Evolutionary conservation across 768 basidiomycete species (phyloP), one percentile per base, ranked within the genome.

Genomic region (Pleurotus tuber-regium): DNA sequence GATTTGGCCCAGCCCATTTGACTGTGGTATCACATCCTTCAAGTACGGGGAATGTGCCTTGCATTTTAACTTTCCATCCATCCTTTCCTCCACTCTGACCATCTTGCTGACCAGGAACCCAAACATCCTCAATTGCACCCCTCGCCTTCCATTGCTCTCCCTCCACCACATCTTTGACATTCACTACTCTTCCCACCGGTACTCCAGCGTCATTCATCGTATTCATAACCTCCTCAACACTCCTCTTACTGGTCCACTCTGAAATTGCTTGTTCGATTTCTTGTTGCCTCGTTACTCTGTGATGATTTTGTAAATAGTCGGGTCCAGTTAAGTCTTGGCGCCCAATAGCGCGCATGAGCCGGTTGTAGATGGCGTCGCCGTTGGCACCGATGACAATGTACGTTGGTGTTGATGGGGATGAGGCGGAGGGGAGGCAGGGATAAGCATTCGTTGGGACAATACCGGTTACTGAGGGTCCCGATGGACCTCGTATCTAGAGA

Each of bases 361-460:
- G 79, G 52, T 68, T 76, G 70, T 87, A 88, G 61, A 88, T 76
- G 2, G 80, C 75, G 63, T 87, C 86, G 0, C 83, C 83, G 57
- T 88, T 88, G 23, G 82, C 85, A 30, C 85, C 86, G 57, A 88
- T 86, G 57, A 88, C 83, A 48, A 86, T 72, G 60, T 83, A 87
- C 3, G 75, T 73, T 0, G 78, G 78, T 0, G 66, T 64, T 1
- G 59, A 52, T 1, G 76, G 71, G 0, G 76, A 53, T 39, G 25
- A 30, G 29, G 70, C 54, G 9, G 76, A 69, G 6, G 83, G 76
- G 21, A 75, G 70, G 66, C 85, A 87, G 3, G 84, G 85, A 61
- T 86, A 86, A 4, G 84, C 85, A 57, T 87, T 87, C 8, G 84
- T 87, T 1, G 86, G 85, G 6, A 87, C 86, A 31, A 88, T 86